Base-by-base conservation (phyloP, 805 yeast genomes). In the Schwanniomyces sp. region DNA sequence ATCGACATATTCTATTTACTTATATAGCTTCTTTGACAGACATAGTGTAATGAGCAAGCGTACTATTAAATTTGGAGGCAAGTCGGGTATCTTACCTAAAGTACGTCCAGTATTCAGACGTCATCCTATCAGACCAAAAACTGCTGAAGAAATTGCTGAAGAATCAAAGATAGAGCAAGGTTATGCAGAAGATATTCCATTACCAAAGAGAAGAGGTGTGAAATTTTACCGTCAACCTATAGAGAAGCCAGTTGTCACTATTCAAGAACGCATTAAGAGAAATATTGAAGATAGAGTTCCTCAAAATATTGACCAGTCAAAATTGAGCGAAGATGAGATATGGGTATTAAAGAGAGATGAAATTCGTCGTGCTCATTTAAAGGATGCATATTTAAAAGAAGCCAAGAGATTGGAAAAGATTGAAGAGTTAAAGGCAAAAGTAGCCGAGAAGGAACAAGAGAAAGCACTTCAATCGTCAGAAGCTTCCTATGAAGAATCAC, bases 41-140 rank as follows among this genome's bases (percentile, higher is more conserved):
- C 12, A 25, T 28, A 28, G 41, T 37, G 8, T n/a, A 37, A 77
- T 80, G 78, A 77, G 82, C 44, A 80, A 78, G 54, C 74, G 81
- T 45, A 70, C 74, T 24, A 58, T 78, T 41, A 79, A 72, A 56
- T 73, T 67, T 59, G 82, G 83, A 27, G 82, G 82, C 12, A 86
- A 86, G 66, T 85, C 92, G 42, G 97, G 97, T 63, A 75, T 88
- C 43, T 75, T 91, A 53, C 97, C 97, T 41, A 74, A 70, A 46
- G 84, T 88, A 8, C 84, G 96, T 58, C 81, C 84, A 34, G 82
- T 89, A 27, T 81, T 91, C 69, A 87, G 84, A 57, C 51, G 62
- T 16, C 79, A 80, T 46, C 88, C 91, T 4, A 73, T 76, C 41
- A 76, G 78, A 52, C 84, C 82, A 27, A 61, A 72, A 50, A 76